These are phyloP conservation scores for Entomortierella chlamydospora DNA, from an alignment of 192 early-diverging fungal species.

Conservation along the genomic window DNA sequence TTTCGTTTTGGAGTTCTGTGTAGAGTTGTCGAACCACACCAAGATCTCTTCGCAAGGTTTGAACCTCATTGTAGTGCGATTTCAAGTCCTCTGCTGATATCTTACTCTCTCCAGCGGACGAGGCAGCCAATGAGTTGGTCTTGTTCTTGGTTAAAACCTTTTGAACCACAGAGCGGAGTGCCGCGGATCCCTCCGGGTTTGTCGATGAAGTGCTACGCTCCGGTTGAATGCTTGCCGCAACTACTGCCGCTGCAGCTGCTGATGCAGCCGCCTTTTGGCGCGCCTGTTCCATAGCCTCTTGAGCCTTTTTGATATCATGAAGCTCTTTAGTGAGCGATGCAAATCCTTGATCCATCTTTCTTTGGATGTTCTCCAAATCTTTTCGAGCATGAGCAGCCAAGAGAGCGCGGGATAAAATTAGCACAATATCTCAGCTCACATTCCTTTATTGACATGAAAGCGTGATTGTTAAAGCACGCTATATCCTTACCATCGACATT, in stretches of 20 bases:
- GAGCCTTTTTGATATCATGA: constrained; percentile 54
- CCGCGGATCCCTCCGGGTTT: neutral
- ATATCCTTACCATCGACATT: constrained; percentile 62
- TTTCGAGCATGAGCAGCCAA: no score
- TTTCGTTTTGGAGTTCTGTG: constrained; percentile 60
- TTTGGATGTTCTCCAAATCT: constrained; percentile 59
- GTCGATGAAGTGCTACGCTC: constrained; percentile 9
- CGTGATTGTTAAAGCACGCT: neutral
- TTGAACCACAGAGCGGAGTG: constrained; percentile 35
- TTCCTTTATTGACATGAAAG: neutral
- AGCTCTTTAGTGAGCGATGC: constrained; percentile 54
- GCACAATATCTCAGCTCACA: neutral
- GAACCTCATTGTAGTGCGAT: constrained; percentile 58
- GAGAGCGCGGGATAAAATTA: neutral
- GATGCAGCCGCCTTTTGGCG: constrained; percentile 36
- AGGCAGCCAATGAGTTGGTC: neutral
- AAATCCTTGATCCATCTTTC: constrained; percentile 57
- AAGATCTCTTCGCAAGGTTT: constrained; percentile 61
- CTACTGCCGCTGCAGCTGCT: constrained; percentile 4
- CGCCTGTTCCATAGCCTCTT: constrained; percentile 22
- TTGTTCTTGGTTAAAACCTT: constrained; percentile 43
- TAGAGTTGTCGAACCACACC: constrained; percentile 64
- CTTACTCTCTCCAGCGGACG: constrained; percentile 1
- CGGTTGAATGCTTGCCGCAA: neutral
- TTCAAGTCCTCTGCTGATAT: constrained; percentile 47